Percentiles rank a stretch among this genome's conserved stretches.
Conservation (phyloP, 2,329 filamentous ascomycete species). For the Aureobasidium uvarum region DNA sequence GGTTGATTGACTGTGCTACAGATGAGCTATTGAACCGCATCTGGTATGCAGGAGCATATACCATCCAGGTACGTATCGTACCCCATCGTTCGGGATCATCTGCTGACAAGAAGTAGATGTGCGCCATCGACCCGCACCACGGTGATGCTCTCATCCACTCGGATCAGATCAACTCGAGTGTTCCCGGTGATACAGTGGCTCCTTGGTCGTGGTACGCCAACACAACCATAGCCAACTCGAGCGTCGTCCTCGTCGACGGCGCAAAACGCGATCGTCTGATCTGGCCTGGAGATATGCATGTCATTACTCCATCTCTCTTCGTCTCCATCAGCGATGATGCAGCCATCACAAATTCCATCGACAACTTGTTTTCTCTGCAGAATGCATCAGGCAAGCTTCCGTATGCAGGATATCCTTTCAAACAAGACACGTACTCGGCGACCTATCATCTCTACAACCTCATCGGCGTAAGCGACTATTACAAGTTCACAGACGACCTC, state of each 20-base stretch:
- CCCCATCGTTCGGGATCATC: too few species aligned
- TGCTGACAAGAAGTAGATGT: constrained; percentile 31
- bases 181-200: constrained; percentile 34
- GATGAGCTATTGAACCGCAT: constrained; percentile 46
- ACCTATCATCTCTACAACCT: constrained; percentile 58
- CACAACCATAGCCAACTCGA: constrained; percentile 43
- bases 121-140: constrained; percentile 40
- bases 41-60: constrained; percentile 44
- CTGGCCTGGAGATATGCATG: constrained; percentile 62
- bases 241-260: constrained; percentile 36
- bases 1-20: background rate
- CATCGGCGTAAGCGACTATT: constrained; percentile 48
- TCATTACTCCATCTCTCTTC: constrained; percentile 55
- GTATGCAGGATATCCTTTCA: constrained; percentile 35
- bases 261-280: constrained; percentile 53
- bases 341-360: constrained; percentile 49
- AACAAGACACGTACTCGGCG: constrained; percentile 39
- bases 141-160: constrained; percentile 42
- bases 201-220: constrained; percentile 45
- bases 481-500: constrained; percentile 42
- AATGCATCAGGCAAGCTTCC: constrained; percentile 26
- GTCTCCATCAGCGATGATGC: constrained; percentile 56
- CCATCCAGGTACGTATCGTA: constrained; percentile 33
- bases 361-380: constrained; percentile 42
- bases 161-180: constrained; percentile 35